phyloP scores from a whole-genome alignment of 306 rosid species.

The Fragaria nilgerrensis region DNA sequence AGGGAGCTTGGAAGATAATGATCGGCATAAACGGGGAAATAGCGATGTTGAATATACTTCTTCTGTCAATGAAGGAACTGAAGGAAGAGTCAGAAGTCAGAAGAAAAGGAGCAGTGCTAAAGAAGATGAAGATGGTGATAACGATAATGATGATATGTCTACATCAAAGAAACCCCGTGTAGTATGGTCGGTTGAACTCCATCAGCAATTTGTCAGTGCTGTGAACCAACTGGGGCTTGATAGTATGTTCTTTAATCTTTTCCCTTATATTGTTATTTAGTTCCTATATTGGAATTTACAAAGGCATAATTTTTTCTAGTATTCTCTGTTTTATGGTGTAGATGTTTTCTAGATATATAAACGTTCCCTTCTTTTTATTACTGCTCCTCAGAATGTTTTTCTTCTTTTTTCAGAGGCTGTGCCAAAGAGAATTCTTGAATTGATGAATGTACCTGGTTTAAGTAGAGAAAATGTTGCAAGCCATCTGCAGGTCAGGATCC shows the following conservation, averaged over 20 bases:
- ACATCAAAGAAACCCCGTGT: constrained; percentile 56
- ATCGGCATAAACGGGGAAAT: constrained; percentile 39
- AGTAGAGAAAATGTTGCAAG: constrained; percentile 73
- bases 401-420: constrained; percentile 58
- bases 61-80: constrained; percentile 48
- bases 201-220: constrained; percentile 47
- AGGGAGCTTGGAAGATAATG: constrained; percentile 55
- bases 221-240: constrained; percentile 61
- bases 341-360: no score
- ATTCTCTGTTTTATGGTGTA: no score
- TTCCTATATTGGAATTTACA: background rate
- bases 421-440: constrained; percentile 63
- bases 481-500: constrained; percentile 58
- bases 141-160: constrained; percentile 46
- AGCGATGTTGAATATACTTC: constrained; percentile 57
- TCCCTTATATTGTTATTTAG: background rate
- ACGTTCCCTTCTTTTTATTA: background rate
- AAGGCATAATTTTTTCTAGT: no score
- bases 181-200: constrained; percentile 58
- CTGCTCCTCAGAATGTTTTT: constrained; percentile 21
- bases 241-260: constrained; percentile 47
- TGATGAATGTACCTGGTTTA: constrained; percentile 60
- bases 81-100: constrained; percentile 41
- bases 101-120: constrained; percentile 54
- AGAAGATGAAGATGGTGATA: constrained; percentile 56